Base-by-base conservation (phyloP, 345 rosid genomes). In the Euclidium syriacum region DNA sequence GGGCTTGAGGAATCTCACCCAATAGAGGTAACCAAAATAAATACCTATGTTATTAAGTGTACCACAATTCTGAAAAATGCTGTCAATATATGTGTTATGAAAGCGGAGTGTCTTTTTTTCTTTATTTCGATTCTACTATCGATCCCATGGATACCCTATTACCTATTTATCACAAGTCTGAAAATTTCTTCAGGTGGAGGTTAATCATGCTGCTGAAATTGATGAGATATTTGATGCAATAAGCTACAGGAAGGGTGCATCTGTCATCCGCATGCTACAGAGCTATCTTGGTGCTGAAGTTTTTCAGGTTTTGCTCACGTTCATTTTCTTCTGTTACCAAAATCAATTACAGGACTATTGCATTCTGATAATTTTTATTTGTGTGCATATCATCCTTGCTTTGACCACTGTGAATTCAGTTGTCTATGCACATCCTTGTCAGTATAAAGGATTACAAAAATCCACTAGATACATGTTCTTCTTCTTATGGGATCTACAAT, bases 1-100 rank as follows among this genome's bases (percentile, higher is more conserved):
- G 91, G 96, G 63, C 97, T 94, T 65, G 88, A 77, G 29, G 99
- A 84, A 78, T 94, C 99, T 34, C 99, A 94, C 80, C 99, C 99
- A 4, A 94, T 94, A 56, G 99, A 94, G 97, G 99, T 94, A 64
- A 58, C 42, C 16, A 20, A 51, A 56, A 33, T 35, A 24, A 62
- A 11, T 48, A 1, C 55, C 11, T 10, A 16, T 54, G 33, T 29
- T 38, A 5, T 39, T 47, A 44, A 9, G 17, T 35, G 10, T 23
- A 25, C 14, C 58, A 30, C 35, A 30, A 12, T 23, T 48, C n/a
- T 63, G 51, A 38, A 36, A 33, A 54, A 22, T 54, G 58, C 32
- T 46, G 41, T 54, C 40, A 41, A 9, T 39, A 57, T 27, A 16
- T 42, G 24, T 42, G 11, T 33, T 7, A 1, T 32, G 38, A 42